Conservation (phyloP, 805 yeast genomes). For the Kuraishia piskuri region DNA sequence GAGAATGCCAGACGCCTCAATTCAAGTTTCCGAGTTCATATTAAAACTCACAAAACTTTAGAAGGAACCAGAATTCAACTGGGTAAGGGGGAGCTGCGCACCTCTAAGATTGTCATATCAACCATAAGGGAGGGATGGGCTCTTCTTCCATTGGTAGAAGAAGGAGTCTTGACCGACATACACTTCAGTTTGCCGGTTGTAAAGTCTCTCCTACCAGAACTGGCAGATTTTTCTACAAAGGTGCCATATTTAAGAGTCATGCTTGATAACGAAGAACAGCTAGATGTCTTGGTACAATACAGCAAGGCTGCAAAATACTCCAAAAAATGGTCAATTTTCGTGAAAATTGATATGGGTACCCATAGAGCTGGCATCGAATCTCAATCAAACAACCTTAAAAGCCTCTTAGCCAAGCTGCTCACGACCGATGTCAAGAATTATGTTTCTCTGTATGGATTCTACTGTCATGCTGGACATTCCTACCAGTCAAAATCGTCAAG, state of each 20-base stretch:
- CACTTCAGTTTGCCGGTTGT: constrained; percentile 54
- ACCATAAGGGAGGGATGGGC: constrained; percentile 62
- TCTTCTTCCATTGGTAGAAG: constrained; percentile 23
- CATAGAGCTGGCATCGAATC: constrained; percentile 51
- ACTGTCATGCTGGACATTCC: constrained; percentile 77
- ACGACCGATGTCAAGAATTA: constrained; percentile 16
- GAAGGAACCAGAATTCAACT: constrained; percentile 52
- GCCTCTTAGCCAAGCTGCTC: constrained; percentile 14
- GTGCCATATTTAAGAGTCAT: constrained; percentile 43
- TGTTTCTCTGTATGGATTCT: constrained; percentile 54
- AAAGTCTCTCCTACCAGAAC: constrained; percentile 36
- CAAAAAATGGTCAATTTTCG: constrained; percentile 51
- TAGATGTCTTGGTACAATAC: constrained; percentile 35
- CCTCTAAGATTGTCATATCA: constrained; percentile 53
- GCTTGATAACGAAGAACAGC: constrained; percentile 54
- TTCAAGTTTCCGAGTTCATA: constrained; percentile 54
- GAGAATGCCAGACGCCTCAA: constrained; percentile 28
- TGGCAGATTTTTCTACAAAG: constrained; percentile 31
- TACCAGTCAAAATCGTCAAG: constrained; percentile 38
- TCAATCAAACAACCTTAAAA: constrained; percentile 25
- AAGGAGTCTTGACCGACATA: constrained; percentile 31
- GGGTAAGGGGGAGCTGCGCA: constrained; percentile 19
- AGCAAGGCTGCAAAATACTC: constrained; percentile 10
- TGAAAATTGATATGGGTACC: constrained; percentile 68
- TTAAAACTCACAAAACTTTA: constrained; percentile 65